Conservation (phyloP, 2,329 filamentous ascomycete species). For the Phialophora expanda region DNA sequence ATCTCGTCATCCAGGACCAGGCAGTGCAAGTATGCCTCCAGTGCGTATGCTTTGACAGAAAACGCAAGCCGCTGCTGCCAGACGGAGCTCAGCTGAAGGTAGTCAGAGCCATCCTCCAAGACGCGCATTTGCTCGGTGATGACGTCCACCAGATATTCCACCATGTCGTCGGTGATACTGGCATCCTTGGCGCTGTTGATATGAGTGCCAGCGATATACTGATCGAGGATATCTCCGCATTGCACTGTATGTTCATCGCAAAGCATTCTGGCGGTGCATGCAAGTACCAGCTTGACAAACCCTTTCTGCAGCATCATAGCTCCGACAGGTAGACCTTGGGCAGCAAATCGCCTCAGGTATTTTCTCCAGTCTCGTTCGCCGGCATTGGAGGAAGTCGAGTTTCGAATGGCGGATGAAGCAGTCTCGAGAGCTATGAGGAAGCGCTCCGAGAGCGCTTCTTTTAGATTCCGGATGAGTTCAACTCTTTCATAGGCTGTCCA, state of each 20-base stretch:
- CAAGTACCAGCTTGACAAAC: conserved; percentile 82
- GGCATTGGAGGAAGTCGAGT: conserved; percentile 69
- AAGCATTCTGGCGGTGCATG: conserved; percentile 75
- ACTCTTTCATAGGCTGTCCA: conserved; percentile 79
- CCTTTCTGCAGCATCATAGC: conserved; percentile 89
- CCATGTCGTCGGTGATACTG: conserved; percentile 49
- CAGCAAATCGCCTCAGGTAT: conserved; percentile 80
- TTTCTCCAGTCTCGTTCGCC: conserved; percentile 84
- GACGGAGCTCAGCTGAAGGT: conserved; percentile 80
- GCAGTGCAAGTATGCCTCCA: conserved; percentile 86
- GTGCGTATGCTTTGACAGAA: conserved; percentile 79
- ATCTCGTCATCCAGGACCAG: conserved; percentile 79
- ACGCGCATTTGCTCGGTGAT: conserved; percentile 82
- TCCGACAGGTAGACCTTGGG: conserved; percentile 78
- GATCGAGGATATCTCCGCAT: conserved; percentile 71
- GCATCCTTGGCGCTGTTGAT: conserved; percentile 43
- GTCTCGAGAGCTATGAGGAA: conserved; percentile 88
- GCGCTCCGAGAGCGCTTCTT: conserved; percentile 76
- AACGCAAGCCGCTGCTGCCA: conserved; percentile 87
- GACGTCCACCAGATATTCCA: conserved; percentile 69
- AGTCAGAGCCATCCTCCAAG: conserved; percentile 87
- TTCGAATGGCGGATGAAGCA: conserved; percentile 86
- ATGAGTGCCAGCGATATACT: conserved; percentile 67
- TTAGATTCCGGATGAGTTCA: conserved; percentile 72
- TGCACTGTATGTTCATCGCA: conserved; percentile 65